phyloP scores from a whole-genome alignment of 306 rosid genomes.

The Vigna angularis region DNA sequence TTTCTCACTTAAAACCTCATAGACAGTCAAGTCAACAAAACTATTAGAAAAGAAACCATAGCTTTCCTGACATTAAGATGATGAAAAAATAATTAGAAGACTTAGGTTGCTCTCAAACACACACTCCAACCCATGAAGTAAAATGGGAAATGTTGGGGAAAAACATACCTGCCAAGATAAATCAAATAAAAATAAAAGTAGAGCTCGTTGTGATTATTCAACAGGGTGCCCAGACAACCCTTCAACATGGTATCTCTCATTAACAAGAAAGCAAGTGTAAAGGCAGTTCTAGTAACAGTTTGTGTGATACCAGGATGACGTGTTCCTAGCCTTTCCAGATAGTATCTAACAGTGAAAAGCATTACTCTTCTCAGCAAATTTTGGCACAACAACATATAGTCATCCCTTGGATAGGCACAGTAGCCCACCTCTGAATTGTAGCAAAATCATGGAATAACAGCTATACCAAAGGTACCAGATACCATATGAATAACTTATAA shows the following conservation, averaged over 20 bases:
- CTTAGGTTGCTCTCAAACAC: neutral
- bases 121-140: neutral
- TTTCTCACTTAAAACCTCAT: neutral
- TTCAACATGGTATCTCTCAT: neutral
- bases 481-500: neutral
- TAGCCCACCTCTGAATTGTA: conserved; percentile 1
- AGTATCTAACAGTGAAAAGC: conserved; percentile 5
- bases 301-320: neutral
- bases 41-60: neutral
- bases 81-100: neutral
- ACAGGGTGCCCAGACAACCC: conserved; percentile 15
- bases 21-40: neutral
- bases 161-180: neutral
- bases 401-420: neutral
- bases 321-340: conserved; percentile 17
- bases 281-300: conserved; percentile 1
- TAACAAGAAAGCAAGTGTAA: neutral
- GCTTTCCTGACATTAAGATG: neutral
- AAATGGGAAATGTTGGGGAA: neutral
- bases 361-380: neutral
- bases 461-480: conserved; percentile 1
- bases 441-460: neutral
- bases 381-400: neutral
- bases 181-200: conserved; percentile 5
- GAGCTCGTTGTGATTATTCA: neutral